These are phyloP conservation scores for Eremochloa ophiuroides DNA, from an alignment of 176 grass and related monocot species.

Conservation along the genomic window DNA sequence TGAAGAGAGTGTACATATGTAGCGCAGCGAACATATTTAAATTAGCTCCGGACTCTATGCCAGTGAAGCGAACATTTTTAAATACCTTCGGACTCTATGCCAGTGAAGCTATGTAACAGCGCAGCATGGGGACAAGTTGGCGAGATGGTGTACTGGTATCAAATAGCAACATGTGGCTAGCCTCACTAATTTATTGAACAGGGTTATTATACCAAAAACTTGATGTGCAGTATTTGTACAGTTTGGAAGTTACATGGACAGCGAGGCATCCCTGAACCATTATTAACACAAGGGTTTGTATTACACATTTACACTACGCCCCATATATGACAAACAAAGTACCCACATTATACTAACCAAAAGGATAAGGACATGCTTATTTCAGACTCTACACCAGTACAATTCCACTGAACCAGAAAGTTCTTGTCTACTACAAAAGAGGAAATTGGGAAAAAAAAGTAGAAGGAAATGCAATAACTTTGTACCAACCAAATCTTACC, in stretches of 20 bases:
- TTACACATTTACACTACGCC: constrained; percentile 1
- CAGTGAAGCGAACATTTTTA: neutral
- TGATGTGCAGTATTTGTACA: neutral
- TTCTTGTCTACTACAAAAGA: neutral
- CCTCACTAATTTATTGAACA: constrained; percentile 15
- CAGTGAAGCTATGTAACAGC: constrained; percentile 25
- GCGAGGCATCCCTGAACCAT: neutral
- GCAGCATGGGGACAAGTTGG: constrained; percentile 23
- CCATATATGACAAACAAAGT: constrained; percentile 24
- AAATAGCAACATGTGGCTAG: constrained; percentile 15
- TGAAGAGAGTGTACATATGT: constrained; percentile 20
- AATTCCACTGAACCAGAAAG: constrained; percentile 4
- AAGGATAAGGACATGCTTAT: neutral
- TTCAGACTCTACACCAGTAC: neutral
- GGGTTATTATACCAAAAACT: constrained; percentile 5
- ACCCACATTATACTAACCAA: neutral
- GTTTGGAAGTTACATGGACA: constrained; percentile 5
- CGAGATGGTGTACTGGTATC: neutral
- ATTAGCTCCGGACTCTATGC: constrained; percentile 11
- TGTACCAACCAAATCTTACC: neutral
- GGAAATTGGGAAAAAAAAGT: neutral
- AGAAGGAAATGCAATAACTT: neutral
- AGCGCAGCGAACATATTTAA: constrained; percentile 6
- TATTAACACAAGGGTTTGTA: neutral
- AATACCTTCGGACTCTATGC: constrained; percentile 14